These are phyloP conservation scores for Talaromyces islandicus DNA, from an alignment of 2,329 filamentous ascomycete genomes.

Conservation along the genomic window DNA sequence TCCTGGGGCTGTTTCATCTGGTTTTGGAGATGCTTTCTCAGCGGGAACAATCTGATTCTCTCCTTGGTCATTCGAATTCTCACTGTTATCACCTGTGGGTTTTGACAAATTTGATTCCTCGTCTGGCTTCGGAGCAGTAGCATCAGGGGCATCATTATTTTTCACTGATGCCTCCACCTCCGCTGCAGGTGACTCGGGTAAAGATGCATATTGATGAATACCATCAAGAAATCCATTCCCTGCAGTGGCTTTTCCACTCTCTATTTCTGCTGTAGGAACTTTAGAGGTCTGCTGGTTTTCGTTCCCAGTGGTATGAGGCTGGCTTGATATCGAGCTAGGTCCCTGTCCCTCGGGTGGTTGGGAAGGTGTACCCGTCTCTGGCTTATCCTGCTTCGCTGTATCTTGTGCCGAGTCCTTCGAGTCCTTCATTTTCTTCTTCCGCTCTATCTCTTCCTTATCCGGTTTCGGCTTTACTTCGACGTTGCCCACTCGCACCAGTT, in stretches of 20 bases:
- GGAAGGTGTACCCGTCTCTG: constrained; percentile 11
- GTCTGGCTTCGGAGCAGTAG: not conserved
- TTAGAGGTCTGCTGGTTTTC: constrained; percentile 16
- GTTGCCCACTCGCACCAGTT: constrained; percentile 64
- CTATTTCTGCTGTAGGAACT: not conserved
- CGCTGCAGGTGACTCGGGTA: constrained; percentile 8
- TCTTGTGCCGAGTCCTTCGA: constrained; percentile 16
- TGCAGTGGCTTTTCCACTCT: constrained; percentile 1
- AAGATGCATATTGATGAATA: constrained; percentile 19
- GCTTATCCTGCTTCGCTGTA: constrained; percentile 18
- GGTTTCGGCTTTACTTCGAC: constrained; percentile 41
- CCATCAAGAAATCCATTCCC: constrained; percentile 16
- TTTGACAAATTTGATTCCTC: not conserved
- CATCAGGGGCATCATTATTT: not conserved
- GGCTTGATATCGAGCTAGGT: not conserved
- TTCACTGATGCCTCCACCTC: not conserved
- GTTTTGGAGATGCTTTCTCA: not conserved
- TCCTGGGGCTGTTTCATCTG: not conserved
- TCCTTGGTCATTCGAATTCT: not conserved
- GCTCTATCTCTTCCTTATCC: constrained; percentile 45
- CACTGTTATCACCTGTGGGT: not conserved
- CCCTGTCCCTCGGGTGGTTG: not conserved
- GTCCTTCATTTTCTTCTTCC: constrained; percentile 28
- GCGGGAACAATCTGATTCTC: not conserved
- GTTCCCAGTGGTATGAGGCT: not conserved